These are phyloP conservation scores for Coemansia sp. DNA, from an alignment of 192 early-diverging fungal species.

Conservation along the genomic window DNA sequence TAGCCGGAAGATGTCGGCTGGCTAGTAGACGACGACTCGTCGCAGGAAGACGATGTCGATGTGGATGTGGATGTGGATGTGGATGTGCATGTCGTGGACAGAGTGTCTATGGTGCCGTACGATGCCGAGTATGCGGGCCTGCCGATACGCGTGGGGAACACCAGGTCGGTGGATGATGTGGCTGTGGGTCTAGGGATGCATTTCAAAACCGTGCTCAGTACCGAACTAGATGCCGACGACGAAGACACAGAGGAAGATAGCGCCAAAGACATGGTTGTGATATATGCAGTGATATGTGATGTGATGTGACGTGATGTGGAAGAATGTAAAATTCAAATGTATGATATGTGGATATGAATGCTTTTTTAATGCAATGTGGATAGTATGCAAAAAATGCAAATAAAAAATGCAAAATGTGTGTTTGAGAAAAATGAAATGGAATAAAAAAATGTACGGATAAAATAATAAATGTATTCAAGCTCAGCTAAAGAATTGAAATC, in stretches of 20 bases:
- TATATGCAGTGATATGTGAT: too few species aligned
- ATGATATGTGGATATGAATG: neutral
- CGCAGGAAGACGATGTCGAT: neutral
- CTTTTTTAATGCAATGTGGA: too few species aligned
- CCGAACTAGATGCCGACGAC: neutral
- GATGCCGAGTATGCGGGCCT: conserved; percentile 6
- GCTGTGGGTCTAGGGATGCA: neutral
- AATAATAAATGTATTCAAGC: neutral
- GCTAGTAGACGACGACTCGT: neutral
- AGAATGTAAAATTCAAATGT: too few species aligned
- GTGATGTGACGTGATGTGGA: too few species aligned
- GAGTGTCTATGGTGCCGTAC: neutral
- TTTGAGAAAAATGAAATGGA: neutral
- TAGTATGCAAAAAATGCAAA: too few species aligned
- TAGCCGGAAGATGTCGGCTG: neutral
- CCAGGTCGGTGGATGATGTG: neutral
- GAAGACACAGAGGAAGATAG: neutral
- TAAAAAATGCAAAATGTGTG: neutral
- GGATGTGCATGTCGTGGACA: neutral
- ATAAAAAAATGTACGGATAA: neutral
- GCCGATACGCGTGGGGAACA: conserved; percentile 6
- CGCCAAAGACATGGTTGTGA: neutral
- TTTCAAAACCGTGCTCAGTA: neutral
- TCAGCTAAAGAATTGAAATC: neutral
- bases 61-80: neutral